A percentile compares a stretch with the other conserved stretches of the same genome.
Conservation (phyloP, 2,329 filamentous ascomycete genomes). For the Ophiosphaerella korrae region DNA sequence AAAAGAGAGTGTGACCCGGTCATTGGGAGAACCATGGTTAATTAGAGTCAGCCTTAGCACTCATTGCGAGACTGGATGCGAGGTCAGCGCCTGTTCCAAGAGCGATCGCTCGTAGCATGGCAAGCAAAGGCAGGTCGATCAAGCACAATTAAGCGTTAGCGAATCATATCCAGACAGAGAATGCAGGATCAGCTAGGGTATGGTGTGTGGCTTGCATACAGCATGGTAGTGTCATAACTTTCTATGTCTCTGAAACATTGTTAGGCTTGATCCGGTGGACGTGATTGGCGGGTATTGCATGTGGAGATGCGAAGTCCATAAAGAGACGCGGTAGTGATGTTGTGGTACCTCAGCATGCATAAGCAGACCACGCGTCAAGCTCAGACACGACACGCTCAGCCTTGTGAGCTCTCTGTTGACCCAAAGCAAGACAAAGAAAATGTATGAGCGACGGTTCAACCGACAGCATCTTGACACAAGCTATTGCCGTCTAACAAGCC, state of each 20-base stretch:
- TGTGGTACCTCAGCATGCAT: background rate
- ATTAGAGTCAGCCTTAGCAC: slow-evolving; percentile 1
- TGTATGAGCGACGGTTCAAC: too few species aligned
- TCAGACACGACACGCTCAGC: background rate
- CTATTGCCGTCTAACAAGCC: background rate
- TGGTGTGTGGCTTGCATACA: background rate
- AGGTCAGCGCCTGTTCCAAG: background rate
- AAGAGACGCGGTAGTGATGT: background rate
- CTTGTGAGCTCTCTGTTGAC: background rate
- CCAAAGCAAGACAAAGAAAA: too few species aligned
- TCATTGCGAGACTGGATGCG: too few species aligned
- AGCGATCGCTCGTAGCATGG: background rate
- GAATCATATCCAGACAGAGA: background rate
- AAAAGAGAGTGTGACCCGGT: background rate
- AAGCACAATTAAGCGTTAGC: slow-evolving; percentile 1
- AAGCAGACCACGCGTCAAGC: background rate
- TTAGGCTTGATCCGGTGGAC: too few species aligned
- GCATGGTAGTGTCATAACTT: background rate
- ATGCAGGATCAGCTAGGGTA: background rate
- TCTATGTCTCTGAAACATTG: background rate
- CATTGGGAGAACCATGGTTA: background rate
- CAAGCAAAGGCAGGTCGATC: background rate
- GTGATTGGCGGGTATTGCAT: background rate
- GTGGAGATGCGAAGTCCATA: background rate
- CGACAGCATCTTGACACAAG: background rate